A percentile compares a stretch with the other conserved stretches of the same genome.
These are phyloP conservation scores for Hondaea fermentalgiana DNA, from an alignment of 108 stramenopile genomes.

Conservation along the genomic window DNA sequence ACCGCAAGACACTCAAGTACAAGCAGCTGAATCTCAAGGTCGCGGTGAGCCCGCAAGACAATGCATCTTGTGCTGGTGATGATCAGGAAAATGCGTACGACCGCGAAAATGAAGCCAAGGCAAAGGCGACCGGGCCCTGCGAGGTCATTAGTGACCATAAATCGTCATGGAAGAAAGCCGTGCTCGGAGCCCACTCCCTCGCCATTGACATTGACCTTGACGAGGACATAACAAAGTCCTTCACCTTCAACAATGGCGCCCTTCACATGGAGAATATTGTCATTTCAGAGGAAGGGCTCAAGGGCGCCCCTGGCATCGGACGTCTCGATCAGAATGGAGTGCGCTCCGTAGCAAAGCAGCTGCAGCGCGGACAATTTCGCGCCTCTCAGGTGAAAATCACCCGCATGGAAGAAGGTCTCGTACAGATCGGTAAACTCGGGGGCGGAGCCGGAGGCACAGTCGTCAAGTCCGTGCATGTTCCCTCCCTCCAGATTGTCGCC, in stretches of 20 bases:
- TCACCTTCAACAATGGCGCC: background rate
- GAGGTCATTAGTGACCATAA: no score
- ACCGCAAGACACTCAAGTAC: background rate
- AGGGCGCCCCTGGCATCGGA: background rate
- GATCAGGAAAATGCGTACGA: no score
- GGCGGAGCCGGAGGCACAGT: slow-evolving; percentile 27
- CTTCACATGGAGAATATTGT: background rate
- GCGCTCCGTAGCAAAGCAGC: no score
- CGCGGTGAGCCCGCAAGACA: background rate
- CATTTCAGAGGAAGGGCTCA: background rate
- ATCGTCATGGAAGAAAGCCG: background rate
- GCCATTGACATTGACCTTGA: background rate
- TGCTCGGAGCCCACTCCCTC: background rate
- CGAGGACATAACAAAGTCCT: background rate
- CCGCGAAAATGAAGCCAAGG: no score
- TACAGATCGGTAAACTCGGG: slow-evolving; percentile 13
- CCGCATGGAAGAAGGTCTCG: background rate
- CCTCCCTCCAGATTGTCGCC: slow-evolving; percentile 21
- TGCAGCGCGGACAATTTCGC: background rate
- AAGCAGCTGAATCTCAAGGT: background rate
- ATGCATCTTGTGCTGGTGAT: background rate
- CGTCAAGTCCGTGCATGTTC: slow-evolving; percentile 22
- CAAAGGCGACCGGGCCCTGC: no score
- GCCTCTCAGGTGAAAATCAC: background rate
- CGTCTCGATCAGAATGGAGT: background rate